Evolutionary conservation across 495 filamentous ascomycete genomes (phyloP), one percentile per base, ranked within the genome.

Genomic region (Cetradonia linearis): DNA sequence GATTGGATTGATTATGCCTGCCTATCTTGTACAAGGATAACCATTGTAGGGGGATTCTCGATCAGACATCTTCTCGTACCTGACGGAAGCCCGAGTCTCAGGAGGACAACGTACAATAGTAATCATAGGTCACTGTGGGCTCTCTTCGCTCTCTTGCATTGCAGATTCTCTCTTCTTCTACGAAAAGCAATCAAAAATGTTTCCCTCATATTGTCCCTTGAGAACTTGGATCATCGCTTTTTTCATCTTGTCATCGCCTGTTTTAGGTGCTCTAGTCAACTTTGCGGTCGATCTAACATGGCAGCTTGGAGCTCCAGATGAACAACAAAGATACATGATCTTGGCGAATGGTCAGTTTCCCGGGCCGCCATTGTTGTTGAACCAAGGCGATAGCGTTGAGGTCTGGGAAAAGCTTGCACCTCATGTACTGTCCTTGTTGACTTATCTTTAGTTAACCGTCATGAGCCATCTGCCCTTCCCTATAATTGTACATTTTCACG

Each of bases 271-370:
- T 23, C 34, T 52, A n/a, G 59, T 64, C 37, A 40, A 58, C 7
- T 64, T 62, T 37, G 59, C 44, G 28, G 36, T 57, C 38, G 50
- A 55, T 30, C 56, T 74, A 8, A 74, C 73, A 3, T 72, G 68
- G 69, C 70, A 68, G 14, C 57, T 62, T 8, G 56, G 62, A 23
- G 61, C 69, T 14, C 72, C 71, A 4, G 69, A 72, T 65, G 73
- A 73, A 48, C n/a, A 66, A 30, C 28, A 50, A 33, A 69, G 79
- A 47, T 66, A 76, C n/a, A 69, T 81, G 2, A 77, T 86, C 10
- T 74, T 83, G 10, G 77, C 78, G 50, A 86, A 86, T 70, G 79
- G 78, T 2, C 79, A 81, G 25, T 80, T 78, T 55, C 84, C 84
- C 3, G 83, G 78, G 1, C 84, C 83, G 0, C 57, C 74, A 25